Conservation (phyloP, 192 early-diverging fungal species). For the Coemansia sp. region DNA sequence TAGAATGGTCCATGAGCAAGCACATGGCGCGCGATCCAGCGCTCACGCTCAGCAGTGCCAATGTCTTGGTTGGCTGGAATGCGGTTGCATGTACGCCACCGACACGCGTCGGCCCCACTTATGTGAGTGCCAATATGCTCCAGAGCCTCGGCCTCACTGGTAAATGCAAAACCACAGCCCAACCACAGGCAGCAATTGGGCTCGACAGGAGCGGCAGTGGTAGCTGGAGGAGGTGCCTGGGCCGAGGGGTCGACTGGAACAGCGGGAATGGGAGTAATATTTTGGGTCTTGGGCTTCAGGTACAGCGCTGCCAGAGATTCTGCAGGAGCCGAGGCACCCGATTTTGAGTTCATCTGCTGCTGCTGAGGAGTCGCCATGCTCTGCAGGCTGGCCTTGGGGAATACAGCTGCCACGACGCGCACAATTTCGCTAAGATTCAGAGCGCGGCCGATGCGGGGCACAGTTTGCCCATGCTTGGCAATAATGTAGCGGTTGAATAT, state of each 20-base stretch:
- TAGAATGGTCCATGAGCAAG: constrained; percentile 48
- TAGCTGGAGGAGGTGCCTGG: neutral
- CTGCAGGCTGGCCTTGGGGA: constrained; percentile 35
- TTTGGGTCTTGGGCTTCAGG: constrained; percentile 20
- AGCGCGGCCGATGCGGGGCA: constrained; percentile 46
- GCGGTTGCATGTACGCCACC: constrained; percentile 46
- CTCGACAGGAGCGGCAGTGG: neutral
- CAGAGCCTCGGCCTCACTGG: constrained; percentile 27
- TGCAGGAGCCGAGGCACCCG: neutral
- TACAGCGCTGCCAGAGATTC: constrained; percentile 26
- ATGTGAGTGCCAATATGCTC: constrained; percentile 26
- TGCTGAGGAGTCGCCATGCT: neutral
- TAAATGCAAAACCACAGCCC: constrained; percentile 27
- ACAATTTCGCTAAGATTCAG: constrained; percentile 42
- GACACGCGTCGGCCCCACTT: constrained; percentile 33
- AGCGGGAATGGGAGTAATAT: constrained; percentile 42
- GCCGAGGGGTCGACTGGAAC: constrained; percentile 5
- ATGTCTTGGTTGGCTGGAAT: constrained; percentile 10
- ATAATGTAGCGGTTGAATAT: constrained; percentile 40
- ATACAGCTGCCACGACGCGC: constrained; percentile 48
- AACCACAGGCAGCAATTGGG: constrained; percentile 30
- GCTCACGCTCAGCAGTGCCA: neutral
- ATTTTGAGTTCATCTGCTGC: neutral
- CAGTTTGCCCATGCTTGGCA: constrained; percentile 48
- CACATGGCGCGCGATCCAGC: constrained; percentile 34